A percentile compares a stretch with the other conserved stretches of the same genome.
phyloP scores from a whole-genome alignment of 768 basidiomycete species.

The Trametes cinnabarina region DNA sequence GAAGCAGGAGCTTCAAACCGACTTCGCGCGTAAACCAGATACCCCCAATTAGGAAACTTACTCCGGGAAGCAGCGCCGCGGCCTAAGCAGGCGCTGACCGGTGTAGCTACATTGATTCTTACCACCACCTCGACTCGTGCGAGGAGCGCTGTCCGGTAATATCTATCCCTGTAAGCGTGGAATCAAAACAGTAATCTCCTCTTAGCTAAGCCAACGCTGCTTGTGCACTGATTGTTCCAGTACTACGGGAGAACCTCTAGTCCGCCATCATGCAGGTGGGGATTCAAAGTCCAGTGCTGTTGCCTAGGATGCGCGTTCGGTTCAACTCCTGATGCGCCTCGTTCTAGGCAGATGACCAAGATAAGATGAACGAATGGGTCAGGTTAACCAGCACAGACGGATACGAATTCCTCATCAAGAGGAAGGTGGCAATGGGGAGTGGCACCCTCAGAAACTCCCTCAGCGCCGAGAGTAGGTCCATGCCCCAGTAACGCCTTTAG shows the following conservation, averaged over 20 bases:
- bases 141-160: too few species aligned
- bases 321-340: background rate
- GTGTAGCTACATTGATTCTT: too few species aligned
- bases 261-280: conserved; percentile 7
- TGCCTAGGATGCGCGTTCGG: too few species aligned
- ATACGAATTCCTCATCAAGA: conserved; percentile 73
- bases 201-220: too few species aligned
- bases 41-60: background rate
- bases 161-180: too few species aligned
- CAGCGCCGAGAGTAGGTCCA: conserved; percentile 59
- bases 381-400: conserved; percentile 76
- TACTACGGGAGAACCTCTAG: too few species aligned
- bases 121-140: background rate
- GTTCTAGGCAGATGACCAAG: conserved; percentile 9
- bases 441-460: conserved; percentile 83
- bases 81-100: background rate
- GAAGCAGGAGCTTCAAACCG: conserved; percentile 1
- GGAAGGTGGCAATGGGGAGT: conserved; percentile 73
- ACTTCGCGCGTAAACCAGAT: background rate
- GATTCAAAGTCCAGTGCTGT: too few species aligned
- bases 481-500: background rate
- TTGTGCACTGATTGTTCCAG: too few species aligned
- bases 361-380: conserved; percentile 59
- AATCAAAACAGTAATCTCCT: too few species aligned
- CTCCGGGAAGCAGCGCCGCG: background rate